These are phyloP conservation scores for Solanum clarkiae DNA, from an alignment of 257 asterid species.

Conservation along the genomic window DNA sequence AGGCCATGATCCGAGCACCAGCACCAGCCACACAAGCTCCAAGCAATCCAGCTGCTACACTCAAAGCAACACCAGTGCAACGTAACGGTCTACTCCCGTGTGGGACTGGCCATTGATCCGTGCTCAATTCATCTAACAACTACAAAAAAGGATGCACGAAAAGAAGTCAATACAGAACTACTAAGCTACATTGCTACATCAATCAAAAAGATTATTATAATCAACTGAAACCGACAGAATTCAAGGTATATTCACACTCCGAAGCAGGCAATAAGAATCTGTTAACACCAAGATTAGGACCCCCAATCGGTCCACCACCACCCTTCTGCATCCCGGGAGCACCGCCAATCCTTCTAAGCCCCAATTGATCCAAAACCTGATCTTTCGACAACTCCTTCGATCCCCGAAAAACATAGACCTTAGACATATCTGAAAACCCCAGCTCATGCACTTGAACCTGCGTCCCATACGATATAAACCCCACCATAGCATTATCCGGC, in stretches of 20 bases:
- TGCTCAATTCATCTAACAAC: slow-evolving; percentile 85
- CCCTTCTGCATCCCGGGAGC: slow-evolving; percentile 18
- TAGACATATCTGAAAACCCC: slow-evolving; percentile 80
- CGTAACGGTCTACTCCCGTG: slow-evolving; percentile 74
- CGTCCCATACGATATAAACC: slow-evolving; percentile 85
- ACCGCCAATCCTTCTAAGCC: slow-evolving; percentile 48
- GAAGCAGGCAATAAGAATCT: slow-evolving; percentile 85
- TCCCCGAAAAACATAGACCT: slow-evolving; percentile 84
- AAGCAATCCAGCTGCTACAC: slow-evolving; percentile 86
- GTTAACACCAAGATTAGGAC: slow-evolving; percentile 40
- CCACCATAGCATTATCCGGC: slow-evolving; percentile 92
- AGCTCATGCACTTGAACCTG: slow-evolving; percentile 96
- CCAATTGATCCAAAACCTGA: slow-evolving; percentile 89
- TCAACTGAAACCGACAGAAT: slow-evolving; percentile 36
- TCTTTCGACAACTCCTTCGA: slow-evolving; percentile 69
- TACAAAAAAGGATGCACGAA: slow-evolving; percentile 8
- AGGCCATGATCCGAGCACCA: slow-evolving; percentile 75
- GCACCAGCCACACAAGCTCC: slow-evolving; percentile 80
- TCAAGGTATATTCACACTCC: slow-evolving; percentile 71
- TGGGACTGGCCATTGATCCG: slow-evolving; percentile 80
- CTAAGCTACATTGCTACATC: neutral
- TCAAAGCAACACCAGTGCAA: slow-evolving; percentile 90
- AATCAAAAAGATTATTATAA: neutral
- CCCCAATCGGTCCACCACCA: slow-evolving; percentile 35
- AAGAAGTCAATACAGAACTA: neutral